phyloP scores from a whole-genome alignment of 345 rosid species.

The Xanthoceras sorbifolium region DNA sequence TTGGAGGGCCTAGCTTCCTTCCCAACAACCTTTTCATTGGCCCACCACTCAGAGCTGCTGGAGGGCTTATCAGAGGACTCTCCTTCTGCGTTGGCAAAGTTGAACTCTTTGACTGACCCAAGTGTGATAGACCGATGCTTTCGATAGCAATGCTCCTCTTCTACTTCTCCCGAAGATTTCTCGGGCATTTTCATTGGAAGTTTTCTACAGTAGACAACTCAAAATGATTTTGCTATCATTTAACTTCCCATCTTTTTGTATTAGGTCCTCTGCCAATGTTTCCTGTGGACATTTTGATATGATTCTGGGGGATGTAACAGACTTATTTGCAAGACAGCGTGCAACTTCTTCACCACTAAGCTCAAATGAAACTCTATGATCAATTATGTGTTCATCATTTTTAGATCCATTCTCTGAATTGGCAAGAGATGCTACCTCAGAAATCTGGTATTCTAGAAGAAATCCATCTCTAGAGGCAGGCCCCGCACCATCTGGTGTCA shows the following conservation, averaged over 20 bases:
- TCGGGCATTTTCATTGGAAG: conserved; percentile 29
- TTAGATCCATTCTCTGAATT: conserved; percentile 49
- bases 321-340: conserved; percentile 71
- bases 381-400: conserved; percentile 39
- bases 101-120: conserved; percentile 85
- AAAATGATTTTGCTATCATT: conserved; percentile 17
- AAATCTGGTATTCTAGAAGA: conserved; percentile 41
- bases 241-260: conserved; percentile 22
- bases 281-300: conserved; percentile 37
- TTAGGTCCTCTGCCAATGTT: conserved; percentile 18
- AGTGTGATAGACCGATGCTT: conserved; percentile 63
- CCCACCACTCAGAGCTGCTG: conserved; percentile 81
- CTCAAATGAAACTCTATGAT: conserved; percentile 91
- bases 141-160: conserved; percentile 48
- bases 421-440: conserved; percentile 51
- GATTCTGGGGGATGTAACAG: conserved; percentile 39
- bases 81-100: conserved; percentile 69
- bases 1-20: conserved; percentile 53
- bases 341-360: conserved; percentile 95
- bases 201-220: conserved; percentile 31
- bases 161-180: conserved; percentile 45
- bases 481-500: conserved; percentile 66
- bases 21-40: conserved; percentile 74
- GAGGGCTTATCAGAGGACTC: conserved; percentile 48
- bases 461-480: conserved; percentile 43